Base-by-base conservation (phyloP, 352 stramenopile genomes). In the Phytophthora brassicae region DNA sequence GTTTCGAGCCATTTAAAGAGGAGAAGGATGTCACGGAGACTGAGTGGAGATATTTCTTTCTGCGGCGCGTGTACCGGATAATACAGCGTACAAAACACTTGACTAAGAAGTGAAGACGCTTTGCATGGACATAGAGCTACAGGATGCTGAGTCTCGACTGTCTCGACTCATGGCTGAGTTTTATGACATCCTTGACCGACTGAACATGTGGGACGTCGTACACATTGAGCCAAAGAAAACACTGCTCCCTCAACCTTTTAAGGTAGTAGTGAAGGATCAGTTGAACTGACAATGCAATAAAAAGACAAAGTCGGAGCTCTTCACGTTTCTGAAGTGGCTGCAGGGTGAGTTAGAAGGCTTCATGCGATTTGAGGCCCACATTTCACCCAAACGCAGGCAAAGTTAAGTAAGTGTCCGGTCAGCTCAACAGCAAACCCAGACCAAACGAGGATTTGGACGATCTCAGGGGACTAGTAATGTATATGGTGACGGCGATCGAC, bases 201-300 rank as follows among this genome's bases (percentile, higher is more conserved):
- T 66, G 6, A 66, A 66, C 17, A 65, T 65, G 57, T 39, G 54
- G 16, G 41, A 65, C 12, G 20, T 65, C 0, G 39, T 65, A 2
- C 31, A 59, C 5, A 12, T 8, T 0, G 39, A 65, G 6, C 39
- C 47, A 1, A 59, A 51, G 41, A 60, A 60, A 1, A 19, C 41
- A 19, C 20, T 60, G 1, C 19, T 26, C 0, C 41, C 28, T 11
- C 39, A 19, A 12, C 14, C 31, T 3, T 59, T 65, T 35, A 53
- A 53, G 24, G 19, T 29, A 19, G 35, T 5, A 20, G 35, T 42
- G 13, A 22, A 22, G 11, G 35, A 42, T n/a, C 35, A 42, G 35
- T 5, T 42, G 13, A n/a, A 16, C 5, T 16, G 35, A 0, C 14
- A 42, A 22, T 4, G 13, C 16, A 13, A 20, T 16, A 42, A 22